A percentile compares a stretch with the other conserved stretches of the same genome.
Conservation (phyloP, 139 green algal genomes). For the Asterochloris sp. region DNA sequence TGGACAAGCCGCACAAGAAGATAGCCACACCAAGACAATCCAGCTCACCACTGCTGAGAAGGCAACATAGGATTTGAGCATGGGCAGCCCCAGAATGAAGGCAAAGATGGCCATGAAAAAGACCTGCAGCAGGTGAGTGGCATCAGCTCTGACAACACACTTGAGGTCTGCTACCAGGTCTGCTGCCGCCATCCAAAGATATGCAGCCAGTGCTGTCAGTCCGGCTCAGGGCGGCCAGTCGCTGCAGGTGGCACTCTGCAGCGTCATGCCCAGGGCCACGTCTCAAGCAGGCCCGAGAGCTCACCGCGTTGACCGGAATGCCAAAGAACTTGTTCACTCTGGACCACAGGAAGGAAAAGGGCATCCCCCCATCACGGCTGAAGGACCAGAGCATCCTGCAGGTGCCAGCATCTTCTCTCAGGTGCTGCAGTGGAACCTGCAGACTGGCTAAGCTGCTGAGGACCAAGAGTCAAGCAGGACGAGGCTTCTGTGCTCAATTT, state of each 20-base stretch:
- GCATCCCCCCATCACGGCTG: constrained; percentile 42
- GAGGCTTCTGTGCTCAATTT: not conserved
- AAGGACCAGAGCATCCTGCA: constrained; percentile 54
- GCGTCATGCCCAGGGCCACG: too few relatives aligned
- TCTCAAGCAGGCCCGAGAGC: not conserved
- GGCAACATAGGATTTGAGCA: constrained; percentile 25
- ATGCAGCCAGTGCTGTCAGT: too few relatives aligned
- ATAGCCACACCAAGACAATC: too few relatives aligned
- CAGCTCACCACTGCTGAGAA: constrained; percentile 26
- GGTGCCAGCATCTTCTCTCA: not conserved
- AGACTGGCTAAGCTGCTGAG: too few relatives aligned
- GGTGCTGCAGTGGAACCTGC: too few relatives aligned
- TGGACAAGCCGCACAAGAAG: too few relatives aligned
- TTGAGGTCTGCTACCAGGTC: too few relatives aligned
- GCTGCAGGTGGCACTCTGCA: too few relatives aligned
- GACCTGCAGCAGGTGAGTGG: not conserved
- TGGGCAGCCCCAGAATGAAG: constrained; percentile 39
- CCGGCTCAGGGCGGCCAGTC: too few relatives aligned
- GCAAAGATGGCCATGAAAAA: constrained; percentile 32
- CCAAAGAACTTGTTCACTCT: constrained; percentile 15
- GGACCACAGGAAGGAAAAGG: constrained; percentile 31
- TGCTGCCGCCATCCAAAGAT: too few relatives aligned
- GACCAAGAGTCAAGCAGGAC: not conserved
- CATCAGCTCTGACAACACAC: too few relatives aligned
- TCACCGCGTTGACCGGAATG: constrained; percentile 35